Conservation (phyloP, 805 yeast genomes). For the Ogataea parapolymorpha region DNA sequence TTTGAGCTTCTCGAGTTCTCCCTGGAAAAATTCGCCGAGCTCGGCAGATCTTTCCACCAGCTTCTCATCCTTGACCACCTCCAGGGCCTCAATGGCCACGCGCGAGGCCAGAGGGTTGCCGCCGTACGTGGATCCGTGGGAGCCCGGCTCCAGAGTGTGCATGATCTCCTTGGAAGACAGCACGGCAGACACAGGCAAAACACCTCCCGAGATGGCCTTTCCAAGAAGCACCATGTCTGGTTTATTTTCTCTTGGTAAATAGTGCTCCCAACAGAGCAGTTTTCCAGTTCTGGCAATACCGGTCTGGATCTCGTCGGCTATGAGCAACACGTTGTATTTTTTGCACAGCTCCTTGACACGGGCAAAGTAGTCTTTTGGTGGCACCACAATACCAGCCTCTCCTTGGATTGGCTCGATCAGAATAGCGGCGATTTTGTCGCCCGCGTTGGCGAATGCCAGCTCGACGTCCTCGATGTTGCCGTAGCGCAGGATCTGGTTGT, state of each 20-base stretch:
- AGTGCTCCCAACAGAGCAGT: slow-evolving; percentile 86
- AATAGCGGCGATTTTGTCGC: slow-evolving; percentile 87
- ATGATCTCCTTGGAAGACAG: slow-evolving; percentile 86
- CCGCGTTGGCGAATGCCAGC: slow-evolving; percentile 73
- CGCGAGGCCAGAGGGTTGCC: slow-evolving; percentile 94
- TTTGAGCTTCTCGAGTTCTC: slow-evolving; percentile 53
- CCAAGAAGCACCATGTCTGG: slow-evolving; percentile 91
- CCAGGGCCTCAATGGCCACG: slow-evolving; percentile 89
- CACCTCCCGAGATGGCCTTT: slow-evolving; percentile 95
- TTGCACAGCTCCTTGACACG: slow-evolving; percentile 72
- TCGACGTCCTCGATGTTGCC: slow-evolving; percentile 86
- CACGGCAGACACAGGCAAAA: slow-evolving; percentile 87
- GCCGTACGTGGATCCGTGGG: slow-evolving; percentile 97
- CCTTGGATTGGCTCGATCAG: slow-evolving; percentile 96
- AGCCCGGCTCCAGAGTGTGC: slow-evolving; percentile 88
- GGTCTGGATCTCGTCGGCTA: slow-evolving; percentile 96
- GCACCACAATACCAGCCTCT: slow-evolving; percentile 97
- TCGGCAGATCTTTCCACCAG: slow-evolving; percentile 72
- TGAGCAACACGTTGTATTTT: slow-evolving; percentile 79
- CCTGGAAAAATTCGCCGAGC: slow-evolving; percentile 68
- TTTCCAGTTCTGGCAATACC: slow-evolving; percentile 98
- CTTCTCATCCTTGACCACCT: slow-evolving; percentile 84
- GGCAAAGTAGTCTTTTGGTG: slow-evolving; percentile 75
- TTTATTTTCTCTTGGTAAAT: slow-evolving; percentile 56
- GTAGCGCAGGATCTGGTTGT: slow-evolving; percentile 62